Conservation (phyloP, 2,329 filamentous ascomycete species). For the Diaporthe australafricana region DNA sequence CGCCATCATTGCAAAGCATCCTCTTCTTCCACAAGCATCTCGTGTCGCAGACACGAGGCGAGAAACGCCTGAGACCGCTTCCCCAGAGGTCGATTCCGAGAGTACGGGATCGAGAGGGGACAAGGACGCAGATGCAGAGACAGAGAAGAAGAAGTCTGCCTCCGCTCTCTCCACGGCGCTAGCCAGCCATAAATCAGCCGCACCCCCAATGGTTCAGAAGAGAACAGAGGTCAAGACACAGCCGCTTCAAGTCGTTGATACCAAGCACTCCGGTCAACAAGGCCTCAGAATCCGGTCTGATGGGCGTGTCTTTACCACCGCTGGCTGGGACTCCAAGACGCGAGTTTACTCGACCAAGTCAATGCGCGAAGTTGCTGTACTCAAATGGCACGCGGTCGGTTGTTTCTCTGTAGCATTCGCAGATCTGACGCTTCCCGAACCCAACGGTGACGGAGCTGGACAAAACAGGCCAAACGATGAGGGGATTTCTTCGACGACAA, state of each 20-base stretch:
- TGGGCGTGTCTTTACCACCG: slow-evolving; percentile 85
- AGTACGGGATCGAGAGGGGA: background rate
- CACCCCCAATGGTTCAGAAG: slow-evolving; percentile 32
- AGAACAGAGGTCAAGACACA: slow-evolving; percentile 47
- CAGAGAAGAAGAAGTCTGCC: slow-evolving; percentile 33
- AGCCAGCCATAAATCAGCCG: slow-evolving; percentile 9
- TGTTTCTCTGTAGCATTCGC: slow-evolving; percentile 86
- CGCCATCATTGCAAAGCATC: slow-evolving; percentile 80
- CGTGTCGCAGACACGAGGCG: slow-evolving; percentile 35
- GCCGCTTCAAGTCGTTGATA: slow-evolving; percentile 74
- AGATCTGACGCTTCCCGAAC: slow-evolving; percentile 44
- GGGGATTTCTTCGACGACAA: slow-evolving; percentile 36
- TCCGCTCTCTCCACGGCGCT: slow-evolving; percentile 33
- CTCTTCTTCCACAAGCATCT: slow-evolving; percentile 58
- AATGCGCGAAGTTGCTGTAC: slow-evolving; percentile 87
- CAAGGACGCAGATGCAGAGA: slow-evolving; percentile 9
- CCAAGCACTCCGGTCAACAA: slow-evolving; percentile 93
- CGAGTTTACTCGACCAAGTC: slow-evolving; percentile 85
- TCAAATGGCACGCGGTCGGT: slow-evolving; percentile 94
- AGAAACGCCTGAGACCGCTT: slow-evolving; percentile 11
- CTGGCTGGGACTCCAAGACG: slow-evolving; percentile 88
- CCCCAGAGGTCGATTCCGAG: background rate
- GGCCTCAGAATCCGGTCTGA: slow-evolving; percentile 82
- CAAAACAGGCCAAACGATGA: background rate
- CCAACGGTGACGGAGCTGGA: slow-evolving; percentile 12